These are phyloP conservation scores for Scenedesmus sp. DNA, from an alignment of 163 green algal species.

Conservation along the genomic window DNA sequence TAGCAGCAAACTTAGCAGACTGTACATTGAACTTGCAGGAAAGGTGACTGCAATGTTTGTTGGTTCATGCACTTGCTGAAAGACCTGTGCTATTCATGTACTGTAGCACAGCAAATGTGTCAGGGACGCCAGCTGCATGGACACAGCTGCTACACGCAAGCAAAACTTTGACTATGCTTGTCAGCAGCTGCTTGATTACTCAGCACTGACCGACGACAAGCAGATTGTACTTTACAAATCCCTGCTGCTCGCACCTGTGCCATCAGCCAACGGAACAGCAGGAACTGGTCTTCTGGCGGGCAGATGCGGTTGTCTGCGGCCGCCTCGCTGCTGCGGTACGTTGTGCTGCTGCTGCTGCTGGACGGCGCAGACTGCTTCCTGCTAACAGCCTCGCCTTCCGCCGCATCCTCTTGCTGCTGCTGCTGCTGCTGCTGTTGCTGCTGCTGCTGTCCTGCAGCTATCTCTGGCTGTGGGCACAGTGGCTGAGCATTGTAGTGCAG, in stretches of 20 bases:
- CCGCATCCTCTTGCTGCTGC: not conserved
- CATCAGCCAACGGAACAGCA: not conserved
- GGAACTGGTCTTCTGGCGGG: not conserved
- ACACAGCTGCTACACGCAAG: not conserved
- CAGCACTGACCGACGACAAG: too few relatives aligned
- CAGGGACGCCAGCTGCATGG: not conserved
- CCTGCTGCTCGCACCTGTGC: not conserved
- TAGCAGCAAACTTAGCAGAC: not conserved
- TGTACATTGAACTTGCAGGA: not conserved
- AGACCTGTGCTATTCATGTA: not conserved
- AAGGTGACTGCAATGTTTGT: not conserved
- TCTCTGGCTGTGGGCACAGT: not conserved
- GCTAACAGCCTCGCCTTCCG: not conserved
- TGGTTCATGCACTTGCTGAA: not conserved
- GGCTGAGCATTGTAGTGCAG: not conserved
- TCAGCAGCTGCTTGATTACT: too few relatives aligned
- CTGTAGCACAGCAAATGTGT: not conserved
- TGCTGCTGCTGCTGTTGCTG: not conserved
- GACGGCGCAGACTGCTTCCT: not conserved
- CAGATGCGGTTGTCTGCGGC: not conserved
- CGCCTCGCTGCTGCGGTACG: not conserved
- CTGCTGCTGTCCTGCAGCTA: not conserved
- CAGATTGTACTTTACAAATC: not conserved
- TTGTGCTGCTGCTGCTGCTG: not conserved
- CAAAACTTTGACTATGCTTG: not conserved